Percentiles rank a stretch among this genome's conserved stretches.
Evolutionary conservation across 2,329 filamentous ascomycete species (phyloP).

Genomic region (Aspergillus spinulosporus): DNA sequence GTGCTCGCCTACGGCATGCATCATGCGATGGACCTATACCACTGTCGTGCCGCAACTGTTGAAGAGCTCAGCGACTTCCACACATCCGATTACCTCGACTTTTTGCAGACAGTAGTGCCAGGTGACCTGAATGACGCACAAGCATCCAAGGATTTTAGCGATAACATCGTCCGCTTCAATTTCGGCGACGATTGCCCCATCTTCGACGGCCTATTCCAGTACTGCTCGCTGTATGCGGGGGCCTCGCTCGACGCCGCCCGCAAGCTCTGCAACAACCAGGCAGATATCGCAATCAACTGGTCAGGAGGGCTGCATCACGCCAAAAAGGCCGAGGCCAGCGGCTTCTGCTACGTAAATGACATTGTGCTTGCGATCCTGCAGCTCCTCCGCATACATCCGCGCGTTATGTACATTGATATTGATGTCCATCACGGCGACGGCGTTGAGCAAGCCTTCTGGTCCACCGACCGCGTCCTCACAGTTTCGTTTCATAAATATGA

Average conservation of each 20-base stretch:
- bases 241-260: slow-evolving; percentile 87
- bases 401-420: slow-evolving; percentile 92
- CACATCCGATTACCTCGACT: slow-evolving; percentile 84
- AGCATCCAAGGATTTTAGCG: slow-evolving; percentile 53
- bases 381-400: slow-evolving; percentile 75
- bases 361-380: slow-evolving; percentile 93
- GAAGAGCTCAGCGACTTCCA: slow-evolving; percentile 89
- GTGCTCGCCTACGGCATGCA: slow-evolving; percentile 95
- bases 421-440: slow-evolving; percentile 91
- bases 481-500: slow-evolving; percentile 97
- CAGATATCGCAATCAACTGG: slow-evolving; percentile 97
- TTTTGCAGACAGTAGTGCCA: slow-evolving; percentile 71
- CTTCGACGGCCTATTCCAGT: slow-evolving; percentile 93
- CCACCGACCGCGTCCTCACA: slow-evolving; percentile 85
- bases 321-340: slow-evolving; percentile 88
- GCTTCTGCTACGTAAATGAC: slow-evolving; percentile 99
- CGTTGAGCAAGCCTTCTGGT: slow-evolving; percentile 88
- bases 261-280: slow-evolving; percentile 81
- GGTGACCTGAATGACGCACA: slow-evolving; percentile 64
- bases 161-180: slow-evolving; percentile 68
- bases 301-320: slow-evolving; percentile 95
- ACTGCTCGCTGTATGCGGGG: slow-evolving; percentile 90
- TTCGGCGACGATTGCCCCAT: slow-evolving; percentile 93
- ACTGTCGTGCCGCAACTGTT: slow-evolving; percentile 77
- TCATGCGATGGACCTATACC: slow-evolving; percentile 93